phyloP scores from a whole-genome alignment of 2,329 filamentous ascomycete genomes.

The Phaeosphaeria sp. region DNA sequence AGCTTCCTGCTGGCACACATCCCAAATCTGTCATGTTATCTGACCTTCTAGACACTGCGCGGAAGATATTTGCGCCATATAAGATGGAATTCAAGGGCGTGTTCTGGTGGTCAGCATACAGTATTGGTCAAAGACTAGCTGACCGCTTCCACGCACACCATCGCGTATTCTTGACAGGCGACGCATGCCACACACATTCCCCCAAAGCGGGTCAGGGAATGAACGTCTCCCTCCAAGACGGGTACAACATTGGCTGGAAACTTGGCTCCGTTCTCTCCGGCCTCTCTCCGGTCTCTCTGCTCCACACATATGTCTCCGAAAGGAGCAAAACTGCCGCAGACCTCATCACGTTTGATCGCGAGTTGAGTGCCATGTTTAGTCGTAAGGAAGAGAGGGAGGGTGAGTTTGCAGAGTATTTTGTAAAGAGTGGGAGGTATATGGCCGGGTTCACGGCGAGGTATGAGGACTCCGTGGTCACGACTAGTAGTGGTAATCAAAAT shows the following conservation, averaged over 20 bases:
- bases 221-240: conserved; percentile 67
- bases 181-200: conserved; percentile 73
- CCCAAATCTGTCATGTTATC: conserved; percentile 61
- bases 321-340: conserved; percentile 56
- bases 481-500: conserved; percentile 39
- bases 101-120: conserved; percentile 76
- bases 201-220: conserved; percentile 75
- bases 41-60: conserved; percentile 61
- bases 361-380: conserved; percentile 61
- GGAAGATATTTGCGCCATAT: conserved; percentile 63
- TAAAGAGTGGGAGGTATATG: conserved; percentile 65
- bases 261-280: conserved; percentile 53
- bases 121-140: conserved; percentile 74
- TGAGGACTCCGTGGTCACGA: conserved; percentile 57
- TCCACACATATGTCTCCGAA: conserved; percentile 69
- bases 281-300: conserved; percentile 61
- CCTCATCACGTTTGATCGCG: conserved; percentile 67
- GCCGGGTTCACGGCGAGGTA: conserved; percentile 67
- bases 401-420: conserved; percentile 64
- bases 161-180: conserved; percentile 73
- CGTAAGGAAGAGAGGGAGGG: conserved; percentile 54
- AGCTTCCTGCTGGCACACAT: conserved; percentile 59
- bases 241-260: conserved; percentile 66
- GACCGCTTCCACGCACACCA: conserved; percentile 71
- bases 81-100: conserved; percentile 62